A percentile compares a stretch with the other conserved stretches of the same genome.
These are phyloP conservation scores for Citrus australasica DNA, from an alignment of 345 rosid genomes.

Conservation along the genomic window DNA sequence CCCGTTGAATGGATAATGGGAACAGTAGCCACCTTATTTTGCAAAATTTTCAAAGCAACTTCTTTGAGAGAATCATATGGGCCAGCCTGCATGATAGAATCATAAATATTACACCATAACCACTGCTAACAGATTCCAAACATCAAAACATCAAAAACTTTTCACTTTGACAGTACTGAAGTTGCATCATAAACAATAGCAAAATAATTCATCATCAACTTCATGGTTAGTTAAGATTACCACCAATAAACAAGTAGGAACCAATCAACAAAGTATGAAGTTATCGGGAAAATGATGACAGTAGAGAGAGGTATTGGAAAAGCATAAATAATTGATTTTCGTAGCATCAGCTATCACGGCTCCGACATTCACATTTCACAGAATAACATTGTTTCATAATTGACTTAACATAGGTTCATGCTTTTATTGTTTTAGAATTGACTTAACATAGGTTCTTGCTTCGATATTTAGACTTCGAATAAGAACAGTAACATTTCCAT, in stretches of 20 bases:
- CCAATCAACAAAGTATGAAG: background rate
- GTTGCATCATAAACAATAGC: background rate
- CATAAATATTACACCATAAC: background rate
- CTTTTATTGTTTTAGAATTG: background rate
- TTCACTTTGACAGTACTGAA: background rate
- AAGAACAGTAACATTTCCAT: background rate
- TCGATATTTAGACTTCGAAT: background rate
- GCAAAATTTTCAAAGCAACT: slow-evolving; percentile 77
- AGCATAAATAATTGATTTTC: background rate
- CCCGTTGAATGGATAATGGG: slow-evolving; percentile 63
- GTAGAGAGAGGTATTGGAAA: background rate
- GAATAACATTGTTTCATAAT: background rate
- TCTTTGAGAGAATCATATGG: slow-evolving; percentile 87
- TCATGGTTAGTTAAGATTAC: background rate
- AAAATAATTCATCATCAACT: slow-evolving; percentile 1
- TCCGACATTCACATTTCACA: background rate
- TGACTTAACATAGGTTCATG: background rate
- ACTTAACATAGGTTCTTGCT: no score
- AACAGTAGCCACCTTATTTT: slow-evolving; percentile 68
- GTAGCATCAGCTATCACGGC: background rate
- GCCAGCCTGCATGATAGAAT: slow-evolving; percentile 64
- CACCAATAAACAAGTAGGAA: background rate
- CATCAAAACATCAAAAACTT: background rate
- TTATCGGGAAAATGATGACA: background rate
- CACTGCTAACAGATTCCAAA: background rate